Conservation (phyloP, 306 rosid species). For the Castanea sativa region DNA sequence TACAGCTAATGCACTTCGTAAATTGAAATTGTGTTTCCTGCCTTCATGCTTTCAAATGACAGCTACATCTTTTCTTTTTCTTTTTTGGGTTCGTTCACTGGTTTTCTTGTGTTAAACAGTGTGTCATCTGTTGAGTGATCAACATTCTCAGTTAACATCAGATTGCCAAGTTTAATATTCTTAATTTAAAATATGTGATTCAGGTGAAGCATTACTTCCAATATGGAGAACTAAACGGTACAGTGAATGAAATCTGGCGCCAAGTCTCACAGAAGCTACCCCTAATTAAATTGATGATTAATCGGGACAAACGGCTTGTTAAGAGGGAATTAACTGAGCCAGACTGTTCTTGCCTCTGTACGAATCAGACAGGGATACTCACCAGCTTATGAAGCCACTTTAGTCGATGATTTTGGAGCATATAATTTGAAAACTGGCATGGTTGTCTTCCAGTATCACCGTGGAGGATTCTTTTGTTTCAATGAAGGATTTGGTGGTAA, state of each 20-base stretch:
- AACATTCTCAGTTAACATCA: neutral
- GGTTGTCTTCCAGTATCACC: neutral
- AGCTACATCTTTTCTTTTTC: too few relatives aligned
- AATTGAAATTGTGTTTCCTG: neutral
- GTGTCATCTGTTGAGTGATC: neutral
- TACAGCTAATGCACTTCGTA: neutral
- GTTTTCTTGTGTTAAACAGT: neutral
- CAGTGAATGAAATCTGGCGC: slow-evolving; percentile 87
- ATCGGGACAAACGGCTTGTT: slow-evolving; percentile 71
- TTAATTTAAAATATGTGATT: slow-evolving; percentile 18
- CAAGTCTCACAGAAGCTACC: slow-evolving; percentile 81
- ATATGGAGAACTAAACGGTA: slow-evolving; percentile 51
- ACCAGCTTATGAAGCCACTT: slow-evolving; percentile 15
- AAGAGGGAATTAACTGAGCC: slow-evolving; percentile 38
- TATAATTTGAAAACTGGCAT: neutral
- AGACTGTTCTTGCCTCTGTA: slow-evolving; percentile 75
- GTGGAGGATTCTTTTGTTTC: neutral
- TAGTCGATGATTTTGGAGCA: neutral
- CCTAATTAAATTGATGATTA: slow-evolving; percentile 69
- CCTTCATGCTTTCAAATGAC: neutral
- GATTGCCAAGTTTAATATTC: neutral
- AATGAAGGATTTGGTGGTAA: neutral
- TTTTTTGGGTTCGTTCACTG: too few relatives aligned
- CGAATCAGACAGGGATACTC: slow-evolving; percentile 49
- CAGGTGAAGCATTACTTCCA: slow-evolving; percentile 82